Evolutionary conservation across 2,329 filamentous ascomycete species (phyloP).

Genomic region (Aspergillus ustus): DNA sequence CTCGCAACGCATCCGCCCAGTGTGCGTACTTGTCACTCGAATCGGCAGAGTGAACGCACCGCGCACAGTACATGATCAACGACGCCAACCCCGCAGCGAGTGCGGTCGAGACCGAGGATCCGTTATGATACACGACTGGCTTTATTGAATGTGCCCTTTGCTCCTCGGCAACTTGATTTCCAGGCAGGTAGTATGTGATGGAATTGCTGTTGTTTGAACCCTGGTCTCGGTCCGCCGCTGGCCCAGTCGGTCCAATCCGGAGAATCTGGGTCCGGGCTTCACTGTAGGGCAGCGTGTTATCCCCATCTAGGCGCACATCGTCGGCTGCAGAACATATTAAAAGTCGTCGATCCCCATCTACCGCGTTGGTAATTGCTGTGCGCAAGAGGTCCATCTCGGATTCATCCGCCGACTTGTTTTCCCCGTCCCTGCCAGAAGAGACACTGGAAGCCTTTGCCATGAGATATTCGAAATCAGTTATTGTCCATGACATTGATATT

Average conservation of each 20-base stretch:
- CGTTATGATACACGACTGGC: constrained; percentile 2
- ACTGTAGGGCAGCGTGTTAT: constrained; percentile 1
- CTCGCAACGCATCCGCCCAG: background rate
- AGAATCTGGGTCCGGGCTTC: constrained; percentile 1
- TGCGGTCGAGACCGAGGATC: constrained; percentile 3
- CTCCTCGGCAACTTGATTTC: constrained; percentile 3
- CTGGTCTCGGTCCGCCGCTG: constrained; percentile 3
- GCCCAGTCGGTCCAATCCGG: background rate
- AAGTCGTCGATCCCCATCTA: background rate
- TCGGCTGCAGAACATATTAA: constrained; percentile 9
- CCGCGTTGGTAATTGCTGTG: background rate
- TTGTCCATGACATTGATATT: constrained; percentile 14
- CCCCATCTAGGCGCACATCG: background rate
- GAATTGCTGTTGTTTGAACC: background rate
- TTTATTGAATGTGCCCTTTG: background rate
- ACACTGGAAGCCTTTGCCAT: background rate
- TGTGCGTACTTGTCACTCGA: background rate
- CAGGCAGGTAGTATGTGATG: constrained; percentile 6
- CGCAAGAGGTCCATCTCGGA: background rate
- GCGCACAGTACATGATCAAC: constrained; percentile 3
- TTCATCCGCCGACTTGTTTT: constrained; percentile 3
- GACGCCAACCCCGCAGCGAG: constrained; percentile 4
- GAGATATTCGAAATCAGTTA: constrained; percentile 5
- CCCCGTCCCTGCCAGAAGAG: background rate
- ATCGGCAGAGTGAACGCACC: background rate